phyloP scores from a whole-genome alignment of 371 early-diverging fungal species.

The Circinella minor region DNA sequence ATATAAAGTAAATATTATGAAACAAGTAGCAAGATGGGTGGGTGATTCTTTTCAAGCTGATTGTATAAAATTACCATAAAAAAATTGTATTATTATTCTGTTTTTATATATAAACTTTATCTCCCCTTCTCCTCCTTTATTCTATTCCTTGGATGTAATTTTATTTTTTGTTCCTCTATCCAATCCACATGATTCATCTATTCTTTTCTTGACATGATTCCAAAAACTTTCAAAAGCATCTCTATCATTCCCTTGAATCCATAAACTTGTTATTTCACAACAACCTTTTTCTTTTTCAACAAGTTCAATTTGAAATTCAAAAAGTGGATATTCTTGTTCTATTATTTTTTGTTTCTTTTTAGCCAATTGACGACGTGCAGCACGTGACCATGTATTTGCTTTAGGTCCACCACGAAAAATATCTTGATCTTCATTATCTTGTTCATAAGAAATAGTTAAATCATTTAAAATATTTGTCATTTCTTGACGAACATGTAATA shows the following conservation, averaged over 20 bases:
- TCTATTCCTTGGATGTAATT: background rate
- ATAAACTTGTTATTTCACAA: conserved; percentile 29
- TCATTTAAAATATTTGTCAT: conserved; percentile 32
- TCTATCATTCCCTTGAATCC: conserved; percentile 45
- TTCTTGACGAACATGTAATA: conserved; percentile 12
- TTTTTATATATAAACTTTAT: background rate
- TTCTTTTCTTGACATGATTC: conserved; percentile 54
- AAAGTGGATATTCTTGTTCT: conserved; percentile 20
- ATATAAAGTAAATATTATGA: conserved; percentile 55
- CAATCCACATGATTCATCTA: conserved; percentile 60
- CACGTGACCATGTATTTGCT: conserved; percentile 58
- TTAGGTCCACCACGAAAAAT: conserved; percentile 22
- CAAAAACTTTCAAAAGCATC: conserved; percentile 52
- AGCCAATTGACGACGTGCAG: conserved; percentile 41
- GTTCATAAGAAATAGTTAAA: conserved; percentile 29
- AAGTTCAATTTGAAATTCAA: conserved; percentile 27
- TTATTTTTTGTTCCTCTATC: conserved; percentile 26
- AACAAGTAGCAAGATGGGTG: conserved; percentile 61
- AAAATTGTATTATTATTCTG: background rate
- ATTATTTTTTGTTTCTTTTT: conserved; percentile 25
- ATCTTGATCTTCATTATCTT: conserved; percentile 7
- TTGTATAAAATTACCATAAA: conserved; percentile 47
- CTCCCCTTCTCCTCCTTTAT: background rate
- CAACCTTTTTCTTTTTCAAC: conserved; percentile 3
- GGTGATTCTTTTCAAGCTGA: conserved; percentile 65